Conservation (phyloP, 2,329 filamentous ascomycete genomes). For the Trichophyton equinum region DNA sequence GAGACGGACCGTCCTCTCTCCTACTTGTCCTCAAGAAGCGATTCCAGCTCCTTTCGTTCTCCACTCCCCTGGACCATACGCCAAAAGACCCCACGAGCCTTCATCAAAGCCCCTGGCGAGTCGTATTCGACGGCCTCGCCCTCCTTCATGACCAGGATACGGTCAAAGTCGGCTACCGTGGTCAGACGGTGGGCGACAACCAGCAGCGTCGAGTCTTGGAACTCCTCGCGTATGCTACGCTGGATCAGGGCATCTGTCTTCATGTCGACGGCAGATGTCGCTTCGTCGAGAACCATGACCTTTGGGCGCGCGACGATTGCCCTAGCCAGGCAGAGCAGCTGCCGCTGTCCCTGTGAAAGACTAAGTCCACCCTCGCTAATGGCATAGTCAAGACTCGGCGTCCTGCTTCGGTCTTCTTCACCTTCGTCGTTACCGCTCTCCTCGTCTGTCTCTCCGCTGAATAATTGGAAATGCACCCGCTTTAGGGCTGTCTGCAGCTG, state of each 20-base stretch:
- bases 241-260: constrained; percentile 48
- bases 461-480: constrained; percentile 2
- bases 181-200: constrained; percentile 54
- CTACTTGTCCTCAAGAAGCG: not conserved
- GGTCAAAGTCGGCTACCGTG: constrained; percentile 48
- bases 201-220: constrained; percentile 48
- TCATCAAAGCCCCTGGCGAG: not conserved
- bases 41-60: not conserved
- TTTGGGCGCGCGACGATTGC: constrained; percentile 49
- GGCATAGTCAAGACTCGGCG: not conserved
- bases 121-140: constrained; percentile 30
- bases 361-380: constrained; percentile 41
- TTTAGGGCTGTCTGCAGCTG: constrained; percentile 82
- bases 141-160: constrained; percentile 42
- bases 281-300: constrained; percentile 54
- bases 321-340: constrained; percentile 52
- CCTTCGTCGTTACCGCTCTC: not conserved
- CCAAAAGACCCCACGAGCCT: constrained; percentile 2
- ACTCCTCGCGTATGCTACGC: constrained; percentile 42
- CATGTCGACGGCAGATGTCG: constrained; percentile 52
- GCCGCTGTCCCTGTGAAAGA: constrained; percentile 52
- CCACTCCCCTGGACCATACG: constrained; percentile 5
- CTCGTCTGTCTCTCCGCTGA: not conserved
- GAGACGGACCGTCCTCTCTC: not conserved
- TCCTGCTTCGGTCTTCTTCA: not conserved